These are phyloP conservation scores for Quercus aquifolioides DNA, from an alignment of 306 rosid species.

Conservation along the genomic window DNA sequence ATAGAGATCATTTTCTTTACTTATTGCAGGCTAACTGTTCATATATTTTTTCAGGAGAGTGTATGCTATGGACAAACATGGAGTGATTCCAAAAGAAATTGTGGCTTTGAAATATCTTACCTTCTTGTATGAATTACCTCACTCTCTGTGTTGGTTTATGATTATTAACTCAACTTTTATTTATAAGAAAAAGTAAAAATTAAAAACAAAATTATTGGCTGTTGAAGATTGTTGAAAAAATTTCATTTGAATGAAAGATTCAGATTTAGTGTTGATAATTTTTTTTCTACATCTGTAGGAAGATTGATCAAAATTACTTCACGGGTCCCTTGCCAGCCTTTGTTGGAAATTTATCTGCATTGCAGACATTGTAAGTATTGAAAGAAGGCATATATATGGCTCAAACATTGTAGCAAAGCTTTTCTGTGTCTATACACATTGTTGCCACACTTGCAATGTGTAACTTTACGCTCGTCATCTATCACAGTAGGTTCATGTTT, in stretches of 20 bases:
- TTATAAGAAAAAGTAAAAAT: not conserved
- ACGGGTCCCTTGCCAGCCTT: constrained; percentile 17
- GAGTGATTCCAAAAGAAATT: constrained; percentile 15
- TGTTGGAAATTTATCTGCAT: constrained; percentile 15
- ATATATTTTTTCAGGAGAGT: constrained; percentile 20
- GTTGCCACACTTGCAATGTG: too few species aligned
- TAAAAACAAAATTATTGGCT: too few species aligned
- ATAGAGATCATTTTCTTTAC: not conserved
- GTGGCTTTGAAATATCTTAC: constrained; percentile 13
- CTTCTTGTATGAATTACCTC: constrained; percentile 3
- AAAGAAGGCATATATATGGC: not conserved
- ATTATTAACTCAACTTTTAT: not conserved
- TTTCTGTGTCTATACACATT: too few species aligned
- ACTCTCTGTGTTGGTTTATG: not conserved
- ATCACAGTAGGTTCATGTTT: too few species aligned
- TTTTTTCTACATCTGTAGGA: constrained; percentile 12
- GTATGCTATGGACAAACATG: not conserved
- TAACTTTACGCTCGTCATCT: too few species aligned
- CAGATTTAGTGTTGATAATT: too few species aligned
- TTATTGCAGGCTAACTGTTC: not conserved
- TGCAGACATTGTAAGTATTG: constrained; percentile 11
- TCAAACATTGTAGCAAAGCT: too few species aligned
- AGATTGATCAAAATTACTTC: constrained; percentile 23
- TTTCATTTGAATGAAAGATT: not conserved
- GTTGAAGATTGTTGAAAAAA: not conserved